Evolutionary conservation across 305 asterid genomes (phyloP).

Genomic region (Fraxinus angustifolia): DNA sequence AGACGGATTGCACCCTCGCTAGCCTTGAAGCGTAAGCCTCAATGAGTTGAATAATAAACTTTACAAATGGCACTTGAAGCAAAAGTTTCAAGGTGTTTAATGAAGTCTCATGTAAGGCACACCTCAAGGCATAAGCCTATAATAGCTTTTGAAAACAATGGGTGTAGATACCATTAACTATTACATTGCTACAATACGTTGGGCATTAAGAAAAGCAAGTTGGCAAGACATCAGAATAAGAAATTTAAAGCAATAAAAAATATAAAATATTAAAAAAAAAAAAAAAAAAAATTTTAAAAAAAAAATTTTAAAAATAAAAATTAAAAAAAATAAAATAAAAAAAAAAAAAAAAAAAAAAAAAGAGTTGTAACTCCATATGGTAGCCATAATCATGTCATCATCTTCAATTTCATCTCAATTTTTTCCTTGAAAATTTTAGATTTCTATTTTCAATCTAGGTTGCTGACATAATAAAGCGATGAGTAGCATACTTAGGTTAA

Average conservation of each 20-base stretch:
- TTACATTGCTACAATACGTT: neutral
- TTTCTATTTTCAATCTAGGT: neutral
- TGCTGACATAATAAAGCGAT: neutral
- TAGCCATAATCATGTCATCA: conserved; percentile 10
- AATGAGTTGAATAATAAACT: neutral
- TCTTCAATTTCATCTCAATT: neutral
- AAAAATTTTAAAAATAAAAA: too few species aligned
- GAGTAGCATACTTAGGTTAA: conserved; percentile 8
- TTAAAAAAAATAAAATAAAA: neutral
- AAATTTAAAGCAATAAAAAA: neutral
- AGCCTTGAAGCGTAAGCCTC: neutral
- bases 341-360: too few species aligned
- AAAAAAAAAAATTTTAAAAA: too few species aligned
- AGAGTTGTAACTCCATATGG: conserved; percentile 2
- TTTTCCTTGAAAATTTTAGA: neutral
- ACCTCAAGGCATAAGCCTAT: neutral
- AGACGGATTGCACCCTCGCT: neutral
- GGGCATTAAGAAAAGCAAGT: neutral
- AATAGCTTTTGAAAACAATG: neutral
- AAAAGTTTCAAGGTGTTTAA: neutral
- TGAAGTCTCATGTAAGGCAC: neutral
- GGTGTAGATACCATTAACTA: neutral
- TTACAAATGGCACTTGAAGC: neutral
- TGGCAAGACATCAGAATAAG: neutral
- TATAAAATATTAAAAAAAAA: too few species aligned